Conservation (phyloP, 2,329 filamentous ascomycete genomes). For the Phaeophleospora eucalypticola region DNA sequence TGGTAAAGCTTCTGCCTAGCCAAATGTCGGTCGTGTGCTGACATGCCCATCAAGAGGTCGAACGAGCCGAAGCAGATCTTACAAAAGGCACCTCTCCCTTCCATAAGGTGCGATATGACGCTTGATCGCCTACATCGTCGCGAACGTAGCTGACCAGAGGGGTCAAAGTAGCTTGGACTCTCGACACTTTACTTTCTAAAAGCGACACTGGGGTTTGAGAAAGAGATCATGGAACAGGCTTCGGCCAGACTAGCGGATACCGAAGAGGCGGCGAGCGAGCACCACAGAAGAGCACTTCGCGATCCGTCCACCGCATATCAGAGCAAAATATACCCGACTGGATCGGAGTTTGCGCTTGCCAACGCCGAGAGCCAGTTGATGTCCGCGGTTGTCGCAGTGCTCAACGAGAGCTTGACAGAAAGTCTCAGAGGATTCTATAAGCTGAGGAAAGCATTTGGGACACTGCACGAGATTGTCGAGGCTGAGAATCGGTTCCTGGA, state of each 20-base stretch:
- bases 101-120: constrained; percentile 56
- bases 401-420: constrained; percentile 91
- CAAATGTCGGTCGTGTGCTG: not conserved
- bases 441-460: constrained; percentile 79
- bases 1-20: not conserved
- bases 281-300: constrained; percentile 68
- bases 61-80: constrained; percentile 71
- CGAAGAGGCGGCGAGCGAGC: constrained; percentile 70
- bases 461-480: constrained; percentile 73
- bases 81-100: constrained; percentile 75
- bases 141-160: constrained; percentile 12
- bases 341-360: constrained; percentile 81
- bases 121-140: not conserved
- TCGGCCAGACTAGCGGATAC: constrained; percentile 67
- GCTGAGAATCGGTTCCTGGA: constrained; percentile 62
- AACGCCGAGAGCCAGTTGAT: constrained; percentile 84
- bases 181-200: constrained; percentile 80
- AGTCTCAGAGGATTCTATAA: constrained; percentile 90
- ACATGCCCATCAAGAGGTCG: constrained; percentile 57
- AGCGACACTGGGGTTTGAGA: constrained; percentile 85
- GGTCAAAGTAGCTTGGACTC: constrained; percentile 59
- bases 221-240: constrained; percentile 84
- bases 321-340: constrained; percentile 70
- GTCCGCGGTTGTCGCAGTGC: constrained; percentile 78
- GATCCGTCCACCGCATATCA: constrained; percentile 51